phyloP scores from a whole-genome alignment of 352 stramenopile genomes.

The Plasmopara viticola region DNA sequence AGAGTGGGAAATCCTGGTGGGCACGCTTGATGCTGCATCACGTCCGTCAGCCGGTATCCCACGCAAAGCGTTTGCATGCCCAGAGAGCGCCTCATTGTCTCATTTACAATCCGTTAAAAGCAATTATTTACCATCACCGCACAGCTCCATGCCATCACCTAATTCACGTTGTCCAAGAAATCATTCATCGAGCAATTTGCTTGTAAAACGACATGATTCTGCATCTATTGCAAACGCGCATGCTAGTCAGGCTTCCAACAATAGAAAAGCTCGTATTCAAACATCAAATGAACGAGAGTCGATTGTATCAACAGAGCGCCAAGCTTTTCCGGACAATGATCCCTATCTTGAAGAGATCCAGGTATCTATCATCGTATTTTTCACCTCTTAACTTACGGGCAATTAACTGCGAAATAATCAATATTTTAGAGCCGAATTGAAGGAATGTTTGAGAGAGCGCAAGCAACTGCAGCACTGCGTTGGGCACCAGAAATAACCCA shows the following conservation, averaged over 20 bases:
- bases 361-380: conserved; percentile 16
- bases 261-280: conserved; percentile 4
- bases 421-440: conserved; percentile 33
- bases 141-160: conserved; percentile 3
- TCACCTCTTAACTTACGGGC: not conserved
- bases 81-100: conserved; percentile 7
- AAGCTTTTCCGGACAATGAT: conserved; percentile 22
- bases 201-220: conserved; percentile 1
- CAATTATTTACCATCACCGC: conserved; percentile 3
- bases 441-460: conserved; percentile 36
- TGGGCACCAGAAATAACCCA: conserved; percentile 12
- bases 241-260: not conserved
- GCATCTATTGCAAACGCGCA: not conserved
- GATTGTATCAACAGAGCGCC: conserved; percentile 11
- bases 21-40: conserved; percentile 56
- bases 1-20: conserved; percentile 63
- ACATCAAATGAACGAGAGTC: conserved; percentile 9
- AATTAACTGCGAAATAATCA: not conserved
- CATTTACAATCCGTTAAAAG: conserved; percentile 7
- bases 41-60: conserved; percentile 19
- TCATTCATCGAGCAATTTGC: conserved; percentile 1
- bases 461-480: conserved; percentile 22
- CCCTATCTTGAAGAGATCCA: conserved; percentile 40
- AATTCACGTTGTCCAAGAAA: conserved; percentile 9
- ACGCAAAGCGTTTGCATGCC: conserved; percentile 1